These are phyloP conservation scores for Metarhizium robertsii DNA, from an alignment of 2,329 filamentous ascomycete genomes.

Conservation along the genomic window DNA sequence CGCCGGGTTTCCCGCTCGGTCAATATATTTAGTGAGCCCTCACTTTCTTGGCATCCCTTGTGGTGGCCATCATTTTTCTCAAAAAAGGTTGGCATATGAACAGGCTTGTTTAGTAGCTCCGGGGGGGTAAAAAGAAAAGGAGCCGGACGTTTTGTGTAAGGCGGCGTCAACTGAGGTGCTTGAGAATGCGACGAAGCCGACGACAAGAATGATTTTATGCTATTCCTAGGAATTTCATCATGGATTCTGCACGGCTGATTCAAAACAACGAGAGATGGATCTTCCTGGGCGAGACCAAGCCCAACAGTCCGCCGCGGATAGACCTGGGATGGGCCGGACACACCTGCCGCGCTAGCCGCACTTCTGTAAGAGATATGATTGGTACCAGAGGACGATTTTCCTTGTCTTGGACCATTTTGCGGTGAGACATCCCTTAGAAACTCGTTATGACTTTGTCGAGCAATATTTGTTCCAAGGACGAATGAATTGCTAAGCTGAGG, in stretches of 20 bases:
- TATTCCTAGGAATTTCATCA: neutral
- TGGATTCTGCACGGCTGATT: neutral
- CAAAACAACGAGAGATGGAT: neutral
- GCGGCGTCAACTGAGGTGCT: neutral
- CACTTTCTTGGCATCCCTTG: neutral
- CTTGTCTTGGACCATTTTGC: no score
- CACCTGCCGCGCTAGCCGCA: neutral
- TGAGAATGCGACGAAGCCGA: neutral
- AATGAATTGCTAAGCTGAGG: neutral
- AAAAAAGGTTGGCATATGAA: constrained; percentile 3
- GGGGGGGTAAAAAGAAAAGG: neutral
- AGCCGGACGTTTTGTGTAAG: neutral
- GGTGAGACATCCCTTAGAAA: neutral
- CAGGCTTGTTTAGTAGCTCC: constrained; percentile 1
- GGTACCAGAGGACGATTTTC: neutral
- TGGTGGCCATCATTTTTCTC: neutral
- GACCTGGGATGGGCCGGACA: neutral
- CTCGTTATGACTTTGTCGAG: neutral
- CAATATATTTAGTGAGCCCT: neutral
- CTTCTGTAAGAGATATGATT: neutral
- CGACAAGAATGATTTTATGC: neutral
- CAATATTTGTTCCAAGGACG: neutral
- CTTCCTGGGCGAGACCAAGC: neutral
- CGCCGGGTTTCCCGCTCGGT: no score
- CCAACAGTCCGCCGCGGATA: neutral